Conservation (phyloP, 441 rosid species). For the Corymbia calophylla region DNA sequence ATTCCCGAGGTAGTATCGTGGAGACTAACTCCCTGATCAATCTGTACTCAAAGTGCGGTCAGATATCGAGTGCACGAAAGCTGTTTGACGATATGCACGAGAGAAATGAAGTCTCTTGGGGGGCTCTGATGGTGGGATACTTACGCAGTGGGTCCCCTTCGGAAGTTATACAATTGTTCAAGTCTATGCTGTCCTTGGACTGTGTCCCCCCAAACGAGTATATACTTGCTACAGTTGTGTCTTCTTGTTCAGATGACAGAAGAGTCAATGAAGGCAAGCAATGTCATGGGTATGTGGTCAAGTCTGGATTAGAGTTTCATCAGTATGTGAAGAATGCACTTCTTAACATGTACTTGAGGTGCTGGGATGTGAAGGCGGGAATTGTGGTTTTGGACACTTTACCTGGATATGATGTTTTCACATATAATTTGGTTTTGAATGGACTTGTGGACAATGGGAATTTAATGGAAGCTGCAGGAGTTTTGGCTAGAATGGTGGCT, state of each 20-base stretch:
- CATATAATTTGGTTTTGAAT: slow-evolving; percentile 50
- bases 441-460: slow-evolving; percentile 46
- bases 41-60: slow-evolving; percentile 44
- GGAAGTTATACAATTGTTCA: slow-evolving; percentile 53
- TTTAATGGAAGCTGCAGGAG: slow-evolving; percentile 33
- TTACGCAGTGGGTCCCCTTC: slow-evolving; percentile 30
- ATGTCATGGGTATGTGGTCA: slow-evolving; percentile 51
- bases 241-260: slow-evolving; percentile 39
- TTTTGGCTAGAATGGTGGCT: slow-evolving; percentile 36
- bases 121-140: slow-evolving; percentile 65
- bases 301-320: slow-evolving; percentile 48
- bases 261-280: slow-evolving; percentile 51
- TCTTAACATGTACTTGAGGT: slow-evolving; percentile 37
- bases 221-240: slow-evolving; percentile 40
- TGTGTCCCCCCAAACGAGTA: slow-evolving; percentile 49
- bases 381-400: slow-evolving; percentile 26
- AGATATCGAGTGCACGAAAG: slow-evolving; percentile 38
- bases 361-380: slow-evolving; percentile 33
- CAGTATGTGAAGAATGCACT: slow-evolving; percentile 56
- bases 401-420: slow-evolving; percentile 34
- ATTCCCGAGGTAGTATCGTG: background rate
- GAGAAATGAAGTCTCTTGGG: slow-evolving; percentile 59
- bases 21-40: slow-evolving; percentile 47
- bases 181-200: slow-evolving; percentile 32
- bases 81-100: slow-evolving; percentile 62